phyloP scores from a whole-genome alignment of 805 yeast species.

The Metschnikowia henanensis region DNA sequence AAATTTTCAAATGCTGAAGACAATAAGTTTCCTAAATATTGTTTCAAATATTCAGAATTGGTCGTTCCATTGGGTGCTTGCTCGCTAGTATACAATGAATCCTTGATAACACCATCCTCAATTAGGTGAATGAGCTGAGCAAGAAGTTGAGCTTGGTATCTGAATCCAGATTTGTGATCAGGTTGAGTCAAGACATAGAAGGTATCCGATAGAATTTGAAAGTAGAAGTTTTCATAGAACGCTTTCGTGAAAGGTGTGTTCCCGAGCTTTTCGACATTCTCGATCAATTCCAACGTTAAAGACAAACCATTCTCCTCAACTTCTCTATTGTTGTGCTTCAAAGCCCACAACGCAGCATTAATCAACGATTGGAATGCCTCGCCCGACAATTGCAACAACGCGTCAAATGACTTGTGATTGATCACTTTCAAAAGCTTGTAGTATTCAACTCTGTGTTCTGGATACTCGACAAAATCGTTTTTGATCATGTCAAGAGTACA shows the following conservation, averaged over 20 bases:
- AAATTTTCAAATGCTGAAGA: slow-evolving; percentile 91
- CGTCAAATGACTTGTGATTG: slow-evolving; percentile 80
- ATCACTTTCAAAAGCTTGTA: slow-evolving; percentile 88
- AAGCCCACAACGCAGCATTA: slow-evolving; percentile 97
- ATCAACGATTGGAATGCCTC: slow-evolving; percentile 88
- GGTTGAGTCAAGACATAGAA: slow-evolving; percentile 94
- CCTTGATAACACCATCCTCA: slow-evolving; percentile 68
- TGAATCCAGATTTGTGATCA: slow-evolving; percentile 96
- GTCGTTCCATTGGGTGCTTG: slow-evolving; percentile 85
- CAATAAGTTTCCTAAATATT: slow-evolving; percentile 79
- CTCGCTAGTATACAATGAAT: slow-evolving; percentile 77
- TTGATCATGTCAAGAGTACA: slow-evolving; percentile 95
- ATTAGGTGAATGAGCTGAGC: slow-evolving; percentile 83
- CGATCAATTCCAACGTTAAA: slow-evolving; percentile 77
- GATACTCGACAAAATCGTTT: slow-evolving; percentile 93
- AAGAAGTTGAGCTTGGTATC: slow-evolving; percentile 79
- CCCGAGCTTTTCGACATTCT: slow-evolving; percentile 79
- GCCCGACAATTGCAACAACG: slow-evolving; percentile 84
- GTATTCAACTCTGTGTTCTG: slow-evolving; percentile 96
- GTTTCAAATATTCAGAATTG: slow-evolving; percentile 74
- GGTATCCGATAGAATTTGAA: slow-evolving; percentile 87
- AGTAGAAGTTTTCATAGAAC: slow-evolving; percentile 85
- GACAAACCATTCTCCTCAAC: slow-evolving; percentile 92
- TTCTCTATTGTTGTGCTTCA: slow-evolving; percentile 95
- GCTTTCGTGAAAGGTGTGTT: slow-evolving; percentile 73